Base-by-base conservation (phyloP, 371 early-diverging fungal species). In the Nematocida major region DNA sequence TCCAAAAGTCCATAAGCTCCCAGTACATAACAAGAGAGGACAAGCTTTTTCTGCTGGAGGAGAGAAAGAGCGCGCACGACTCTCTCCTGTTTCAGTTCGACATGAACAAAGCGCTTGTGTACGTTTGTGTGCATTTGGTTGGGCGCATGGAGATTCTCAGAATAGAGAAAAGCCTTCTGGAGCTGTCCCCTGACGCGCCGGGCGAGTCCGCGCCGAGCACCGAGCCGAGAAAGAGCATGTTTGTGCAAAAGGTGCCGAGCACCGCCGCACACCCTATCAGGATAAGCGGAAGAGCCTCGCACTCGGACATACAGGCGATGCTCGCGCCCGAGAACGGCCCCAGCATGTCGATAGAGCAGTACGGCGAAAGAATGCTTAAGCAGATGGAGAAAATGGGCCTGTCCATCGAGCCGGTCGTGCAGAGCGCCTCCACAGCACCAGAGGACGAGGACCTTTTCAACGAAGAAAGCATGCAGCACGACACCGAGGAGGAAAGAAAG, bases 301-400 rank as follows among this genome's bases (percentile, higher is more conserved):
- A n/a, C 4, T 36, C 61, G 36, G 76, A 73, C 7, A 62, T 63
- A 28, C 7, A 49, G 43, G 42, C n/a, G 26, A 42, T 73, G 28
- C 76, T 73, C n/a, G 36, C 40, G 13, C 45, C 5, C 7, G 38
- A 48, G 11, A 62, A 62, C 34, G 68, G 48, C 7, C 45, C 40
- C 9, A 61, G 13, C n/a, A 73, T 73, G 76, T 20, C 76, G 26
- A 61, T 73, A 45, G 76, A 73, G 34, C 48, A 73, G 51, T 73
- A 73, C 43, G 76, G 76, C n/a, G 76, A 73, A 36, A 62, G 65
- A 49, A 61, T 73, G 36, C 38, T 69, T 24, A 59, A 43, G 13
- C n/a, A 42, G 22, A 59, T 59, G 65, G 53, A 59, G 50, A 20
- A 45, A 28, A 18, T 15, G 40, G 43, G 40, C 7, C 22, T 30